phyloP scores from a whole-genome alignment of 2,329 filamentous ascomycete genomes.

The Cladosporium colombiae region DNA sequence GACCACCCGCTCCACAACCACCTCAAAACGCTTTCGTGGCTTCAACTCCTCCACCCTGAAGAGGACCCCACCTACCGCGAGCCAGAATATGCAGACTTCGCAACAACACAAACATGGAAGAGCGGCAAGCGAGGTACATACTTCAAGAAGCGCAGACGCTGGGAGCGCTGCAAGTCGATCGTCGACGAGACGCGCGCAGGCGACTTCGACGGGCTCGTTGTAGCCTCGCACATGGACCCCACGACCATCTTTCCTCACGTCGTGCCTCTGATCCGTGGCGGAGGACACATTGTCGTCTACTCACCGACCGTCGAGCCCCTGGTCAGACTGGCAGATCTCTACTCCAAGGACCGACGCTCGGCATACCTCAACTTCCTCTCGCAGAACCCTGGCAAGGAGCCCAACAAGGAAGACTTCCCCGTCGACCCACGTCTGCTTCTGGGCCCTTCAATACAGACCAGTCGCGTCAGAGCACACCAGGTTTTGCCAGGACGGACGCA shows the following conservation, averaged over 20 bases:
- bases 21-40: conserved; percentile 83
- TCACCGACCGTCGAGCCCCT: conserved; percentile 78
- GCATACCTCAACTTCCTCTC: conserved; percentile 63
- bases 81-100: conserved; percentile 60
- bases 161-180: conserved; percentile 69
- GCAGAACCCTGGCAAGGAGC: conserved; percentile 31
- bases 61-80: conserved; percentile 74
- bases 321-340: conserved; percentile 75
- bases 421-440: conserved; percentile 84
- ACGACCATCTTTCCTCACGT: conserved; percentile 71
- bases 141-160: conserved; percentile 84
- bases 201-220: conserved; percentile 78
- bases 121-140: conserved; percentile 80
- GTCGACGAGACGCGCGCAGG: conserved; percentile 75
- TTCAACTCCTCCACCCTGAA: conserved; percentile 79
- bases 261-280: conserved; percentile 79
- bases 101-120: conserved; percentile 71
- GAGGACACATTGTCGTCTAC: conserved; percentile 84
- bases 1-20: conserved; percentile 78
- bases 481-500: conserved; percentile 90
- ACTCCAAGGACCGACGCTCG: conserved; percentile 74
- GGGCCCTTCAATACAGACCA: conserved; percentile 77
- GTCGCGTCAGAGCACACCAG: conserved; percentile 79
- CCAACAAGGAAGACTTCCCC: conserved; percentile 69
- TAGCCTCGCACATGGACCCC: conserved; percentile 81